Evolutionary conservation across 2,329 filamentous ascomycete species (phyloP), one percentile per base, ranked within the genome.

Genomic region (Plectosphaerella cucumerina): DNA sequence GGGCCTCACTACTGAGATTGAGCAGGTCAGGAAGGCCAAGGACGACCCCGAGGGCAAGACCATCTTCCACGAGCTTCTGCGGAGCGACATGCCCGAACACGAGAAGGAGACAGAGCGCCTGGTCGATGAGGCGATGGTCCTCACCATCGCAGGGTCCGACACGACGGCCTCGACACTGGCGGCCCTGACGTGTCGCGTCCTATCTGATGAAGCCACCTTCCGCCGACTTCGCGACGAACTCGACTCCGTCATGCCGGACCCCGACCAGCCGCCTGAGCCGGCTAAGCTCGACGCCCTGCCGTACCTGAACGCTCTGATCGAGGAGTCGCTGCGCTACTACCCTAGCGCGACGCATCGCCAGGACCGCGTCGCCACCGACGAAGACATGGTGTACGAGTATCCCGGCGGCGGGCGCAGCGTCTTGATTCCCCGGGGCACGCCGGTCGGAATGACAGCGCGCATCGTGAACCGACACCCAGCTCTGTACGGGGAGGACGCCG

Each of bases 61-160:
- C 10, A 65, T 73, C 43, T 71, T 72, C 42, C 58, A 64, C 20
- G 63, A 67, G 17, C 5, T 71, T 33, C 55, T 70, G 17, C 6
- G n/a, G 20, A 45, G 44, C 8, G 20, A 35, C 33, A 61, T 71
- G 3, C 65, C 69, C 1, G 52, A 58, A 8, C 50, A 56, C 5
- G 68, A 72, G 54, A 72, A 71, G 58, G 59, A 57, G 8, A 57
- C 64, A 5, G 55, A 57, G 15, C 62, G 65, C 3, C 63, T 72
- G 10, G 65, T 64, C 8, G 68, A 71, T 10, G 71, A 73, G 44
- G 70, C 67, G 4, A 67, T 71, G 47, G 62, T 64, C 9, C 57
- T 84, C 52, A 73, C 84, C 44, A 65, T 82, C 1, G 81, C 80
- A 0, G 81, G 80, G 1, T 69, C 80, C 12, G 82, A 85, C 51